A percentile compares a stretch with the other conserved stretches of the same genome.
Evolutionary conservation across 495 filamentous ascomycete genomes (phyloP).

Genomic region (Penicillium cinerascens): DNA sequence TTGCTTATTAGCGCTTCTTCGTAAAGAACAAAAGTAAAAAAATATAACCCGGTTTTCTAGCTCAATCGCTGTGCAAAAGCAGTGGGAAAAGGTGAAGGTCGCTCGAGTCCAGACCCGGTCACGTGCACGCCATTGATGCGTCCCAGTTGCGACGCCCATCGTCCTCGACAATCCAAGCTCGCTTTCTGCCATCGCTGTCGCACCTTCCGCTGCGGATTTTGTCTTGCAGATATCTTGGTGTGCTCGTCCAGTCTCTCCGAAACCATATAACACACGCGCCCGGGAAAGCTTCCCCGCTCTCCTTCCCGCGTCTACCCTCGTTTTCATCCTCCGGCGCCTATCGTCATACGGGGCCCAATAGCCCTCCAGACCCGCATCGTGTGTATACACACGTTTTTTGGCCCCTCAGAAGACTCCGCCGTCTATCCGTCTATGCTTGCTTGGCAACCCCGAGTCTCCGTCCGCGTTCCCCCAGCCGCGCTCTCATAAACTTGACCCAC

Average conservation of each 20-base stretch:
- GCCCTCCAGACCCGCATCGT: not conserved
- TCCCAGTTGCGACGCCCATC: slow-evolving; percentile 14
- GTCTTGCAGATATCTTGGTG: not conserved
- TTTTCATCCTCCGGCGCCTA: slow-evolving; percentile 7
- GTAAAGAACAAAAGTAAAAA: no score
- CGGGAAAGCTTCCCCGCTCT: slow-evolving; percentile 22
- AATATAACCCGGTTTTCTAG: not conserved
- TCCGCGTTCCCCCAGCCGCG: slow-evolving; percentile 3
- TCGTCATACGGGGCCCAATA: slow-evolving; percentile 7
- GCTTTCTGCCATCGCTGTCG: not conserved
- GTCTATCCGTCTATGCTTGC: slow-evolving; percentile 7
- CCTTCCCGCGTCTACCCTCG: slow-evolving; percentile 19
- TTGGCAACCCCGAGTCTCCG: slow-evolving; percentile 1
- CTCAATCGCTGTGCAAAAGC: not conserved
- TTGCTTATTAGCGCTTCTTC: not conserved
- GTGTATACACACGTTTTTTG: not conserved
- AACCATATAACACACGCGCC: not conserved
- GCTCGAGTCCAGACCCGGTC: slow-evolving; percentile 25
- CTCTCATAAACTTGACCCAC: slow-evolving; percentile 9
- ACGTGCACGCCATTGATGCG: slow-evolving; percentile 18
- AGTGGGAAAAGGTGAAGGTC: not conserved
- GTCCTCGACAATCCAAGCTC: not conserved
- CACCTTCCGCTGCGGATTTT: not conserved
- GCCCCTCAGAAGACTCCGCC: not conserved
- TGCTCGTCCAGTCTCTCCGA: not conserved